Conservation (phyloP, 2,329 filamentous ascomycete genomes). For the Simplicillium aogashimaense region DNA sequence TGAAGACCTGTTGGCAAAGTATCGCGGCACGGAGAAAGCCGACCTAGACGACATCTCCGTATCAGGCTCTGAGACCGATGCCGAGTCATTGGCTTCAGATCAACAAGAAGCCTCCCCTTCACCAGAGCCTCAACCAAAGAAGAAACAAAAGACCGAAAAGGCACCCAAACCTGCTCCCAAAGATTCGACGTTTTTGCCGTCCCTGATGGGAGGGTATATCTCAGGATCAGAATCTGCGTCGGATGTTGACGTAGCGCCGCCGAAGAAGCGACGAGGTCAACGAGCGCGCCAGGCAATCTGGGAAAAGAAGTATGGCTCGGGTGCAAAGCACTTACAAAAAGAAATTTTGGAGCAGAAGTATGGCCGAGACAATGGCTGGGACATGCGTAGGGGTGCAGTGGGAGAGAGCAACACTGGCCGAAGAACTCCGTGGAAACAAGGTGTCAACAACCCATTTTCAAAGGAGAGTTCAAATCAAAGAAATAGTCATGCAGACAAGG, state of each 20-base stretch:
- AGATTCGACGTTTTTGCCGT: slow-evolving; percentile 59
- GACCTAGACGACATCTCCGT: slow-evolving; percentile 29
- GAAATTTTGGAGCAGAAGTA: slow-evolving; percentile 18
- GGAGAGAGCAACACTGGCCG: slow-evolving; percentile 24
- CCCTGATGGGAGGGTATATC: slow-evolving; percentile 70
- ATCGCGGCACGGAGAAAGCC: slow-evolving; percentile 22
- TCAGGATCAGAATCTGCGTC: slow-evolving; percentile 65
- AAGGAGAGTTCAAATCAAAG: slow-evolving; percentile 6
- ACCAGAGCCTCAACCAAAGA: slow-evolving; percentile 15
- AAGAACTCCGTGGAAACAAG: slow-evolving; percentile 43
- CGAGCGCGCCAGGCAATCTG: slow-evolving; percentile 68
- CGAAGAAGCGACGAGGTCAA: slow-evolving; percentile 70
- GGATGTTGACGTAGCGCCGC: slow-evolving; percentile 51
- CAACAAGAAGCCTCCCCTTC: slow-evolving; percentile 17
- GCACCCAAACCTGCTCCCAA: slow-evolving; percentile 11
- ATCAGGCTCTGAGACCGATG: slow-evolving; percentile 18
- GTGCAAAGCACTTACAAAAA: slow-evolving; percentile 55
- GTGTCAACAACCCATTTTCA: slow-evolving; percentile 27
- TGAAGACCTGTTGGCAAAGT: slow-evolving; percentile 17
- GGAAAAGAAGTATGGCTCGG: slow-evolving; percentile 68
- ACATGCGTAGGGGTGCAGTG: slow-evolving; percentile 44
- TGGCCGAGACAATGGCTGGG: slow-evolving; percentile 44
- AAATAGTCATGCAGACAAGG: slow-evolving; percentile 7
- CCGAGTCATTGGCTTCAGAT: slow-evolving; percentile 12
- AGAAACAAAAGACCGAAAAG: slow-evolving; percentile 10